Percentiles rank a stretch among this genome's conserved stretches.
phyloP scores from a whole-genome alignment of 495 filamentous ascomycete species.

The Xylaria longipes region DNA sequence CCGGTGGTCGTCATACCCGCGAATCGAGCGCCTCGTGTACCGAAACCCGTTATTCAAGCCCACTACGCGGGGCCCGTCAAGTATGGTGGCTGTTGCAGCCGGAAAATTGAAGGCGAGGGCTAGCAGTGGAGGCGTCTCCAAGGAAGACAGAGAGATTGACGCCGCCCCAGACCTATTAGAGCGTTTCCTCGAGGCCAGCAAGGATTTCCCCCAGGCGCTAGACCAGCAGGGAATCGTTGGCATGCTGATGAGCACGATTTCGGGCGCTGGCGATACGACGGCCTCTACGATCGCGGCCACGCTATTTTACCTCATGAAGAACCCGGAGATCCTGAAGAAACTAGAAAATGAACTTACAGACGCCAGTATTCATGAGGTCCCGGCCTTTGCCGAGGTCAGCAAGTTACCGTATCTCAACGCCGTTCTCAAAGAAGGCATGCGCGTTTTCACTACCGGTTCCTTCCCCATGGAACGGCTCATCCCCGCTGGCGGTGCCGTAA shows the following conservation, averaged over 20 bases:
- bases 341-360: slow-evolving; percentile 58
- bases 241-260: slow-evolving; percentile 53
- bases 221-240: slow-evolving; percentile 45
- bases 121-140: background rate
- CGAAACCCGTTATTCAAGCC: slow-evolving; percentile 37
- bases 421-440: slow-evolving; percentile 65
- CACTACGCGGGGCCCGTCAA: slow-evolving; percentile 24
- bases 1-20: slow-evolving; percentile 34
- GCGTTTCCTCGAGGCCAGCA: slow-evolving; percentile 35
- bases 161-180: background rate
- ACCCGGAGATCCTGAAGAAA: slow-evolving; percentile 49
- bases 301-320: slow-evolving; percentile 58
- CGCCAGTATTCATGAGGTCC: slow-evolving; percentile 33
- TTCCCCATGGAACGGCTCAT: slow-evolving; percentile 62
- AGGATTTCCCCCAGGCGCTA: slow-evolving; percentile 36
- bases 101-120: slow-evolving; percentile 27
- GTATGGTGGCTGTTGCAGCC: slow-evolving; percentile 27
- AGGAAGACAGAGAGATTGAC: background rate
- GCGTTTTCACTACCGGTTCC: slow-evolving; percentile 57
- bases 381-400: slow-evolving; percentile 28
- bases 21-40: slow-evolving; percentile 37
- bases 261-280: slow-evolving; percentile 64
- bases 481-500: slow-evolving; percentile 55
- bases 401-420: slow-evolving; percentile 63
- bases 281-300: slow-evolving; percentile 57